Conservation (phyloP, 2,329 filamentous ascomycete genomes). For the Fusarium ambrosium region DNA sequence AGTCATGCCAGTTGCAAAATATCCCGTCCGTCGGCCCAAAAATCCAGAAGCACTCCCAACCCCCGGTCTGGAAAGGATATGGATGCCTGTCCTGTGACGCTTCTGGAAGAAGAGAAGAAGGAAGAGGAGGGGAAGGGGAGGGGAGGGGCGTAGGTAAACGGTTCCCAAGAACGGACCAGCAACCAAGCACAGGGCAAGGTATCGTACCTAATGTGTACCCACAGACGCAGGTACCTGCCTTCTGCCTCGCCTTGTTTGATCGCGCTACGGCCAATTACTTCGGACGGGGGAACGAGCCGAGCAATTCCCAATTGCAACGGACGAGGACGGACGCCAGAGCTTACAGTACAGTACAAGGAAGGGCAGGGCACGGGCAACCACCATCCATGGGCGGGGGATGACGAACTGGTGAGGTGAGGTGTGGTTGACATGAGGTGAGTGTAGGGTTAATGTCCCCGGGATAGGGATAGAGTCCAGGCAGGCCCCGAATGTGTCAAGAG, state of each 20-base stretch:
- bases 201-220: slow-evolving; percentile 36
- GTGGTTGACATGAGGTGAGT: slow-evolving; percentile 30
- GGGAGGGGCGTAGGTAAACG: slow-evolving; percentile 38
- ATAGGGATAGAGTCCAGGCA: slow-evolving; percentile 10
- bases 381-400: slow-evolving; percentile 24
- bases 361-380: slow-evolving; percentile 18
- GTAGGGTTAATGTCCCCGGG: slow-evolving; percentile 12
- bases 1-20: slow-evolving; percentile 44
- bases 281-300: slow-evolving; percentile 31
- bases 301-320: slow-evolving; percentile 33
- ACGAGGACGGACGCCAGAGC: slow-evolving; percentile 2
- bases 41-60: slow-evolving; percentile 40
- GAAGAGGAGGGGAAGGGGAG: slow-evolving; percentile 26
- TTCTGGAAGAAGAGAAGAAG: slow-evolving; percentile 43
- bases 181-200: slow-evolving; percentile 26
- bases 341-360: not conserved
- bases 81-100: slow-evolving; percentile 36
- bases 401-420: slow-evolving; percentile 37
- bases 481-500: slow-evolving; percentile 18
- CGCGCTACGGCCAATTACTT: slow-evolving; percentile 40
- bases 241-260: slow-evolving; percentile 43
- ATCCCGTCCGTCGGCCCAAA: slow-evolving; percentile 36
- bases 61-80: slow-evolving; percentile 37
- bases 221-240: slow-evolving; percentile 42
- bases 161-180: slow-evolving; percentile 27